Percentiles rank a stretch among this genome's conserved stretches.
phyloP scores from a whole-genome alignment of 805 yeast genomes.

The Hanseniaspora taiwanica region DNA sequence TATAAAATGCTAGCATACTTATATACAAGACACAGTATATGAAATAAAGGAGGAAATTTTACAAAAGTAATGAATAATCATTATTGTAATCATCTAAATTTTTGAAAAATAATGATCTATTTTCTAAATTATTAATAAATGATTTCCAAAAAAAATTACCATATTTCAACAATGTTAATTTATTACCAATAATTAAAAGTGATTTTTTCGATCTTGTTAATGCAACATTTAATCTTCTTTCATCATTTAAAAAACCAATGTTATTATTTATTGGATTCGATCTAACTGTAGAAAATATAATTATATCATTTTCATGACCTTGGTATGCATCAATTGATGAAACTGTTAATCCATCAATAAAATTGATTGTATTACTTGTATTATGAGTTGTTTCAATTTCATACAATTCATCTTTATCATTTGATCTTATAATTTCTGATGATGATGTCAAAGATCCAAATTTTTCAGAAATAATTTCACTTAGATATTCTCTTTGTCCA shows the following conservation, averaged over 20 bases:
- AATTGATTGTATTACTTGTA: constrained; percentile 18
- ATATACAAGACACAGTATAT: too few species aligned
- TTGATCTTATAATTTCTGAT: constrained; percentile 11
- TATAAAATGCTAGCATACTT: too few species aligned
- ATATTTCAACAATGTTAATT: constrained; percentile 28
- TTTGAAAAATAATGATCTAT: constrained; percentile 20
- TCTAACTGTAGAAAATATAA: constrained; percentile 69
- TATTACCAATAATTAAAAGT: constrained; percentile 49
- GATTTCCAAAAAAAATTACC: constrained; percentile 39
- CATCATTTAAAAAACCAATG: constrained; percentile 51
- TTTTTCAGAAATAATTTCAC: not conserved
- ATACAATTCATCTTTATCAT: constrained; percentile 11
- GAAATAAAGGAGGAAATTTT: too few species aligned
- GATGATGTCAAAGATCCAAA: not conserved
- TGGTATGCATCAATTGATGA: constrained; percentile 82
- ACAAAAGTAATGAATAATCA: too few species aligned
- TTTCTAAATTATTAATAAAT: constrained; percentile 30
- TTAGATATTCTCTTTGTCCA: constrained; percentile 36
- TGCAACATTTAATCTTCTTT: constrained; percentile 56
- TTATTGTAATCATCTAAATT: constrained; percentile 12
- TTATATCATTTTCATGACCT: constrained; percentile 78
- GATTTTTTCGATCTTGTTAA: constrained; percentile 58
- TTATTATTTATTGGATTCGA: constrained; percentile 35
- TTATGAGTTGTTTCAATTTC: not conserved
- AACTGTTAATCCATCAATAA: constrained; percentile 32